Percentiles rank a stretch among this genome's conserved stretches.
Evolutionary conservation across 129 eudicot genomes (phyloP).

Genomic region (Scalesia atractyloides): DNA sequence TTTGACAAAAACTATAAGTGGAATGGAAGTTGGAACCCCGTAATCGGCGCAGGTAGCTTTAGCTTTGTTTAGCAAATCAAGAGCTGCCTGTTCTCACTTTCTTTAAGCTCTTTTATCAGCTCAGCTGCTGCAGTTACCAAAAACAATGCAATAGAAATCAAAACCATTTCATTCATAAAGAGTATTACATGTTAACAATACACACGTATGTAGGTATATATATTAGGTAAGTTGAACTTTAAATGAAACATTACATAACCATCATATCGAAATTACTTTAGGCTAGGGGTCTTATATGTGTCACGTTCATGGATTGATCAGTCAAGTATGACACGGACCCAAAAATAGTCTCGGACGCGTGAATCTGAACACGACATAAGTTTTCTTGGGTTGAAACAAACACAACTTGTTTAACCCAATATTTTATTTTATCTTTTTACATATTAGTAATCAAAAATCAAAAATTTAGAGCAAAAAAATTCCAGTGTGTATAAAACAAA

Average conservation of each 20-base stretch:
- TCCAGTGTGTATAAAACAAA: too few relatives aligned
- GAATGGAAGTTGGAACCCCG: slow-evolving; percentile 25
- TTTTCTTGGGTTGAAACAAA: too few relatives aligned
- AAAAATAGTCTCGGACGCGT: not conserved
- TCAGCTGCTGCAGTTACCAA: slow-evolving; percentile 33
- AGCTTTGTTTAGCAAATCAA: slow-evolving; percentile 39
- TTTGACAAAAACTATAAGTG: not conserved
- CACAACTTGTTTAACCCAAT: too few relatives aligned
- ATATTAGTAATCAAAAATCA: too few relatives aligned
- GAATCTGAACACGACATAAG: too few relatives aligned
- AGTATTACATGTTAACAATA: not conserved
- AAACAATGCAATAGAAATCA: not conserved
- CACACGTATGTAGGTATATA: too few relatives aligned
- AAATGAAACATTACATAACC: too few relatives aligned
- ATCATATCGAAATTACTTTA: not conserved
- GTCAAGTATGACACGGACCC: not conserved
- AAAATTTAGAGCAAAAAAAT: too few relatives aligned
- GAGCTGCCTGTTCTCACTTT: slow-evolving; percentile 26
- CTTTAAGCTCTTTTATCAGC: slow-evolving; percentile 29
- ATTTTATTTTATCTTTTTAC: too few relatives aligned
- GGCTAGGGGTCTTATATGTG: not conserved
- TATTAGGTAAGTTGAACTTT: too few relatives aligned
- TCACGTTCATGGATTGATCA: not conserved
- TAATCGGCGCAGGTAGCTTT: slow-evolving; percentile 36
- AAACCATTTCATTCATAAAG: not conserved